Base-by-base conservation (phyloP, 768 basidiomycete species). In the Dictyophora rubrovolvata region DNA sequence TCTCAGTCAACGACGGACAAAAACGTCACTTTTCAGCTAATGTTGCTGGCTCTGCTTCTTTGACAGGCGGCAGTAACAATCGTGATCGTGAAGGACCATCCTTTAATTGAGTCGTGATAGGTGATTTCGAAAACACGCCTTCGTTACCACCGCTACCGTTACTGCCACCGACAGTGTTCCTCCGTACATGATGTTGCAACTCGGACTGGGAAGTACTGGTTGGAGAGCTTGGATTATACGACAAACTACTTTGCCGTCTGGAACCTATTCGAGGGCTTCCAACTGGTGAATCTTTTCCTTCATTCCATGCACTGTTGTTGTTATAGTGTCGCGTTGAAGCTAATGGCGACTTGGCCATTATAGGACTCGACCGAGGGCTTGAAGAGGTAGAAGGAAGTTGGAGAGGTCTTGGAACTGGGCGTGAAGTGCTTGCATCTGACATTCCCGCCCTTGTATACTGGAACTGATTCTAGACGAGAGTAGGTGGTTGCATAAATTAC, bases 21-120 rank as follows among this genome's bases (percentile, higher is more conserved):
- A 55, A 17, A 22, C 36, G 20, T n/a, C 6, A 89, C 87, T 82
- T 86, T 71, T 90, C 89, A 53, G 80, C 79, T 56, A 89, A 68
- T 0, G 88, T 91, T 56, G 80, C 65, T 16, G 82, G 83, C 46
- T 46, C 48, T 23, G 54, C 14, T 20, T 62, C 50, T 23, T 49
- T 54, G 6, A 57, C 57, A 34, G 22, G 23, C 20, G n/a, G 18
- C 5, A 56, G 16, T 8, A 23, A 49, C 8, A 42, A 23, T n/a
- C 42, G 12, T 49, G 46, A 11, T 22, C 12, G 22, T 47, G 8
- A 35, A 36, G 35, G 5, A 16, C 54, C 53, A 35, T 54, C 34
- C n/a, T 18, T 46, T 17, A 2, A n/a, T 16, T 28, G 22, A n/a
- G 10, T n/a, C 72, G 72, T 48, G 74, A 67, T 35, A 66, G 65